Evolutionary conservation across 23 red algal species (phyloP).

Genomic region (Gracilaria domingensis): DNA sequence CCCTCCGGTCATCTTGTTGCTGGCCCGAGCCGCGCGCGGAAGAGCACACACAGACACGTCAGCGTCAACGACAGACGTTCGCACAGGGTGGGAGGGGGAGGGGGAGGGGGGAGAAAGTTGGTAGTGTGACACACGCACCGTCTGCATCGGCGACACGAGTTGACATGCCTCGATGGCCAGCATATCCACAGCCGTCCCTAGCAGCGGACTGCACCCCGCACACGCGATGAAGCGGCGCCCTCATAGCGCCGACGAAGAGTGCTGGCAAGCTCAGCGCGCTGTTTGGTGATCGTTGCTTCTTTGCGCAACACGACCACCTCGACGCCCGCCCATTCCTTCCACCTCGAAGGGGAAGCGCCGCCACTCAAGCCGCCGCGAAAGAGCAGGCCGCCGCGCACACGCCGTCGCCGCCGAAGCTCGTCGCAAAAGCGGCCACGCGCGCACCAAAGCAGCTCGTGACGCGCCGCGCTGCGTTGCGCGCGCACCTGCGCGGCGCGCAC

Average conservation of each 20-base stretch:
- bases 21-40: not conserved
- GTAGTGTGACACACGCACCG: conserved; percentile 14
- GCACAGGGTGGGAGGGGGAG: not conserved
- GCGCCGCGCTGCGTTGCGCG: not conserved
- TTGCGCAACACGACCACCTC: conserved; percentile 47
- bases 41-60: not conserved
- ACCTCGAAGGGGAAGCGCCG: not conserved
- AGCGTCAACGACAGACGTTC: not conserved
- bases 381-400: no score
- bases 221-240: conserved; percentile 18
- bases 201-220: conserved; percentile 1
- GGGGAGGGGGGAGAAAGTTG: no score
- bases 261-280: not conserved
- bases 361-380: no score
- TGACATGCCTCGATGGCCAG: conserved; percentile 51
- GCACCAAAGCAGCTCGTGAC: no score
- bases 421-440: no score
- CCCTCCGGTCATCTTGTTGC: conserved; percentile 74
- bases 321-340: conserved; percentile 71
- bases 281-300: conserved; percentile 51
- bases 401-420: no score
- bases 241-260: conserved; percentile 29
- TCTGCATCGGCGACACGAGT: conserved; percentile 8
- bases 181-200: not conserved
- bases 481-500: not conserved